Evolutionary conservation across 805 yeast genomes (phyloP).

Genomic region (Yarrowia osloensis): DNA sequence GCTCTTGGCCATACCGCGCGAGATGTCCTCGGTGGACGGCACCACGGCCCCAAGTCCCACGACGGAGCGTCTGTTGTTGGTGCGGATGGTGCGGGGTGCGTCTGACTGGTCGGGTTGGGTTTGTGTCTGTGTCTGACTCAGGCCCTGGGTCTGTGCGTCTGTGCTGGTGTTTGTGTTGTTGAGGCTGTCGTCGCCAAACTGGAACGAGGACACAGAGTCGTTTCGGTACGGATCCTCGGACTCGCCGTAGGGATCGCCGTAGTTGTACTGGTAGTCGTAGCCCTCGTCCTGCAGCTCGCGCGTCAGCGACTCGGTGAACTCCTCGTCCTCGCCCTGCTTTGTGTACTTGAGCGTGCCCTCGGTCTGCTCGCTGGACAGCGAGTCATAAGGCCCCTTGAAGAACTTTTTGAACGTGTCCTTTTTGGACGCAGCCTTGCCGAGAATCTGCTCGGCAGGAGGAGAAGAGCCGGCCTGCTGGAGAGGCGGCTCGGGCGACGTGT

Average conservation of each 20-base stretch:
- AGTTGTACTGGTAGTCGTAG: constrained; percentile 20
- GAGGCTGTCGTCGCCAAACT: neutral
- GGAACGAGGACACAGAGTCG: neutral
- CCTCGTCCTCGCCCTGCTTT: constrained; percentile 6
- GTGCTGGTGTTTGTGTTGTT: too few species aligned
- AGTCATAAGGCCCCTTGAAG: constrained; percentile 23
- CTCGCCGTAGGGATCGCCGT: constrained; percentile 11
- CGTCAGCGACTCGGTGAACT: constrained; percentile 16
- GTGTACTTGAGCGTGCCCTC: constrained; percentile 20
- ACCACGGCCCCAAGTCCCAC: neutral
- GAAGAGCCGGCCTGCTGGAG: constrained; percentile 12
- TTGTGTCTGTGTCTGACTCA: too few species aligned
- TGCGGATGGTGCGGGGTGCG: neutral
- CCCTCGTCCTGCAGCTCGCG: neutral
- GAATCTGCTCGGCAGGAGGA: constrained; percentile 23
- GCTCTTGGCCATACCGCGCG: neutral
- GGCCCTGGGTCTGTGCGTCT: neutral
- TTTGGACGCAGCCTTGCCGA: constrained; percentile 4
- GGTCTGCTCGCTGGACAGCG: constrained; percentile 1
- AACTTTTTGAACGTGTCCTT: constrained; percentile 17
- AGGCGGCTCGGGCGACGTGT: constrained; percentile 13
- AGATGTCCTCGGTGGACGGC: constrained; percentile 5
- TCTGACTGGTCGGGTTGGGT: neutral
- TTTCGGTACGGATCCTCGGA: neutral
- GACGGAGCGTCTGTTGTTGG: neutral